A percentile compares a stretch with the other conserved stretches of the same genome.
Conservation (phyloP, 345 rosid species). For the Camelina neglecta region DNA sequence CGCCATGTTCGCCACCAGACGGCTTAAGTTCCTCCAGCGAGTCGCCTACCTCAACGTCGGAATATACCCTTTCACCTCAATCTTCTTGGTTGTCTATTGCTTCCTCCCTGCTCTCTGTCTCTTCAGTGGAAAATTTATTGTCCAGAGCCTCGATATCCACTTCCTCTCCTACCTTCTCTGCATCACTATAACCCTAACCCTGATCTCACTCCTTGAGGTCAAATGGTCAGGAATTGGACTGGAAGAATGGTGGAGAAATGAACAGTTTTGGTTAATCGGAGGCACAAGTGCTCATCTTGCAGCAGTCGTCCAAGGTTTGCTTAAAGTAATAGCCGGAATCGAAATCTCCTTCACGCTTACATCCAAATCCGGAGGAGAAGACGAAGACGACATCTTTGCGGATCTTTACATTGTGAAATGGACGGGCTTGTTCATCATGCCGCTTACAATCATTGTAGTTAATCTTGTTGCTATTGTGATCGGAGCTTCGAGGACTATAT, state of each 20-base stretch:
- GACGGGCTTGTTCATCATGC: constrained; percentile 87
- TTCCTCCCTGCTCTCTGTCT: constrained; percentile 90
- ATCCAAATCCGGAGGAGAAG: constrained; percentile 70
- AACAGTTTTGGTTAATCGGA: constrained; percentile 95
- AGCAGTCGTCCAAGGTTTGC: constrained; percentile 85
- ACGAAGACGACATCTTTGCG: constrained; percentile 72
- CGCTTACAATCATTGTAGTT: constrained; percentile 72
- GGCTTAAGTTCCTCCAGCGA: constrained; percentile 88
- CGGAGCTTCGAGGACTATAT: constrained; percentile 67
- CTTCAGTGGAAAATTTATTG: constrained; percentile 78
- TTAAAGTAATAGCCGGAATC: constrained; percentile 77
- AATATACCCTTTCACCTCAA: constrained; percentile 87
- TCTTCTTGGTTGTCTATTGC: constrained; percentile 76
- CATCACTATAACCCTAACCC: constrained; percentile 62
- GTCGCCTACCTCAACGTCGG: constrained; percentile 84
- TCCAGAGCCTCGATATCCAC: constrained; percentile 57
- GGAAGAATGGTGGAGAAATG: constrained; percentile 94
- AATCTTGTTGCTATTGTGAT: constrained; percentile 75
- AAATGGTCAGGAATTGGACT: constrained; percentile 86
- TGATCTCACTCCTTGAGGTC: constrained; percentile 84
- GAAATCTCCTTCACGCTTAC: constrained; percentile 89
- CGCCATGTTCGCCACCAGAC: constrained; percentile 60
- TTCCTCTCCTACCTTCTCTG: constrained; percentile 76
- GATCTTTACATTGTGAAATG: constrained; percentile 88
- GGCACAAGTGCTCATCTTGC: constrained; percentile 89